These are phyloP conservation scores for Phytophthora pisi DNA, from an alignment of 352 stramenopile genomes.

Conservation along the genomic window DNA sequence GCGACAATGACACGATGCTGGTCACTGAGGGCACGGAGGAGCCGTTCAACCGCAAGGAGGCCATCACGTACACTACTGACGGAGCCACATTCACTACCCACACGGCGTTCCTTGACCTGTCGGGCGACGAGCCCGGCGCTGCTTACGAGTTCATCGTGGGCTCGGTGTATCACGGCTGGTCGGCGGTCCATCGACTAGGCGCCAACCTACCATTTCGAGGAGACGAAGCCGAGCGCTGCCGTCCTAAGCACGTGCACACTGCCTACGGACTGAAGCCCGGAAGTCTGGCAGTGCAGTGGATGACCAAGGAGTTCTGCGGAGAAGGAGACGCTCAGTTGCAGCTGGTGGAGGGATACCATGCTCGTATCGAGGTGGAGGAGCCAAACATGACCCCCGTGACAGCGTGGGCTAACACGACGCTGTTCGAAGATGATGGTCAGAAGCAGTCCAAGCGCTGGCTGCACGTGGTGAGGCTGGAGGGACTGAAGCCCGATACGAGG, in stretches of 20 bases:
- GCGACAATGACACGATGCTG: constrained; percentile 38
- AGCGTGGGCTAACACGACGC: constrained; percentile 54
- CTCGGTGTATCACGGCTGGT: constrained; percentile 83
- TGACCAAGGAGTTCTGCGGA: constrained; percentile 65
- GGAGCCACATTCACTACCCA: constrained; percentile 69
- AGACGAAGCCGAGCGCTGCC: constrained; percentile 55
- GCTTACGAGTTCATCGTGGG: constrained; percentile 77
- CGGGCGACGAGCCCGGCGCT: constrained; percentile 11
- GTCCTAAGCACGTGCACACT: constrained; percentile 84
- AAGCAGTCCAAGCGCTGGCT: constrained; percentile 66
- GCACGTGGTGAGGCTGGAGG: constrained; percentile 70
- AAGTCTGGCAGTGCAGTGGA: constrained; percentile 82
- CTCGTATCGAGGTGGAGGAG: constrained; percentile 44
- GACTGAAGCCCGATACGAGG: constrained; percentile 62
- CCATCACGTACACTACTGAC: constrained; percentile 60
- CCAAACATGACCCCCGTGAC: constrained; percentile 42
- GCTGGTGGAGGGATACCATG: constrained; percentile 63
- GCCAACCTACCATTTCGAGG: constrained; percentile 51
- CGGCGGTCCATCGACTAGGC: constrained; percentile 63
- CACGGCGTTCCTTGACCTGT: constrained; percentile 64
- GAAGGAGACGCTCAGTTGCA: constrained; percentile 54
- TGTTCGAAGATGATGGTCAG: constrained; percentile 71
- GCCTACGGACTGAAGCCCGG: constrained; percentile 63
- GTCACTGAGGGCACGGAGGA: constrained; percentile 13
- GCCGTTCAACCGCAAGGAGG: constrained; percentile 49